These are phyloP conservation scores for Scheffersomyces parashehatae DNA, from an alignment of 1,139 yeast species.

Conservation along the genomic window DNA sequence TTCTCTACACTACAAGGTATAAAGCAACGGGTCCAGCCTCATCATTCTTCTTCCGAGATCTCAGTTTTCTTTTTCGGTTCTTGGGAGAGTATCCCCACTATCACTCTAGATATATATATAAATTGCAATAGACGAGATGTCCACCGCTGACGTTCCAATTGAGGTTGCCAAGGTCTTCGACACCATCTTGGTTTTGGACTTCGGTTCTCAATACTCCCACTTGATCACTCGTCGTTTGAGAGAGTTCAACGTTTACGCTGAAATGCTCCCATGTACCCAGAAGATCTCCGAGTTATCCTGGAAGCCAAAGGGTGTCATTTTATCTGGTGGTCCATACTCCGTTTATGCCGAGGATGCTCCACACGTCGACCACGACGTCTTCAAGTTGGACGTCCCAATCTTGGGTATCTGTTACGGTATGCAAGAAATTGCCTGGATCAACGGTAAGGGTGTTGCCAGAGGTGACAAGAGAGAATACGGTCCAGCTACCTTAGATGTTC, in stretches of 20 bases:
- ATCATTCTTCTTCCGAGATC: not conserved
- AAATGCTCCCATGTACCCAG: conserved; percentile 98
- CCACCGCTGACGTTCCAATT: conserved; percentile 38
- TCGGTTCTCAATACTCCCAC: conserved; percentile 98
- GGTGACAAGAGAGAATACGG: conserved; percentile 99
- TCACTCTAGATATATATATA: no score
- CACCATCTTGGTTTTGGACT: conserved; percentile 95
- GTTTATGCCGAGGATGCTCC: conserved; percentile 96
- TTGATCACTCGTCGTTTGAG: conserved; percentile 95
- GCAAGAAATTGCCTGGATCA: conserved; percentile 99
- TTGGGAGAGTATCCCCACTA: conserved; percentile 1
- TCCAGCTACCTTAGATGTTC: conserved; percentile 84
- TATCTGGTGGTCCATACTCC: conserved; percentile 98
- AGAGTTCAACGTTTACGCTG: conserved; percentile 97
- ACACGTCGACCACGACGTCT: conserved; percentile 93
- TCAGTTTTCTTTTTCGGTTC: not conserved
- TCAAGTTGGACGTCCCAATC: conserved; percentile 88
- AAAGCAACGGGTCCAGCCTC: not conserved
- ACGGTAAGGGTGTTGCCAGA: conserved; percentile 92
- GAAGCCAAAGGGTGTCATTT: conserved; percentile 95
- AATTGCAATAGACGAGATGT: conserved; percentile 4
- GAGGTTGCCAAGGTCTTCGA: conserved; percentile 85
- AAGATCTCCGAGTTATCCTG: conserved; percentile 87
- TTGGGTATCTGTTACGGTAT: conserved; percentile 98
- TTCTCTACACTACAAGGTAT: no score